Conservation (phyloP, 164 flowering plant genomes). For the Protea cynaroides region DNA sequence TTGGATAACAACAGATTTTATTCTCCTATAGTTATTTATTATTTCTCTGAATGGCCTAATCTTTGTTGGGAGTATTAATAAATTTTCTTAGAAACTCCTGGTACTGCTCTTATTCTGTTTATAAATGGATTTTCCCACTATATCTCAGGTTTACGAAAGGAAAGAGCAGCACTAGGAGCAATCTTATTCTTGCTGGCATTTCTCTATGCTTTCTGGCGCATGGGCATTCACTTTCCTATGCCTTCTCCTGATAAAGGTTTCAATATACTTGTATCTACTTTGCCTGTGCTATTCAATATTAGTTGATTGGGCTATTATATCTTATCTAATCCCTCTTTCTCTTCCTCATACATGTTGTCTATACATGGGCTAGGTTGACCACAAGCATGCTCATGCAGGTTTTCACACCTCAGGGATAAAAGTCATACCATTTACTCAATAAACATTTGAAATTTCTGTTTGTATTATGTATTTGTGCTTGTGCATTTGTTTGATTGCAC, state of each 20-base stretch:
- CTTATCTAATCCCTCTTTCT: not conserved
- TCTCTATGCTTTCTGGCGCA: constrained; percentile 97
- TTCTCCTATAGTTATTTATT: not conserved
- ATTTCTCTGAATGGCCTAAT: not conserved
- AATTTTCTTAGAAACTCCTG: not conserved
- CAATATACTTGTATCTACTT: not conserved
- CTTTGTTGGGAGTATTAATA: not conserved
- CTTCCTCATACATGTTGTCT: not conserved
- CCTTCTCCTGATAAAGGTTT: constrained; percentile 94
- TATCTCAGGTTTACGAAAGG: constrained; percentile 65
- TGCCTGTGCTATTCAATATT: not conserved
- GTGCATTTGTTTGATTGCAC: no score
- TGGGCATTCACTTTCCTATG: constrained; percentile 99
- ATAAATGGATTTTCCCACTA: constrained; percentile 5
- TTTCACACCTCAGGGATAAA: no score
- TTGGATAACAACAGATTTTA: not conserved
- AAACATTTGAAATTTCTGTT: no score
- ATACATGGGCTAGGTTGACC: not conserved
- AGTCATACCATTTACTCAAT: no score
- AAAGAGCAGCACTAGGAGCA: constrained; percentile 88
- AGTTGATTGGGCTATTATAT: no score
- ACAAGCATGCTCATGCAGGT: no score
- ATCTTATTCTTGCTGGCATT: constrained; percentile 74
- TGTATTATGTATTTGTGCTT: no score
- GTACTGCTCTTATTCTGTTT: not conserved